A percentile compares a stretch with the other conserved stretches of the same genome.
These are phyloP conservation scores for Diaporthe vexans DNA, from an alignment of 2,329 filamentous ascomycete species.

Conservation along the genomic window DNA sequence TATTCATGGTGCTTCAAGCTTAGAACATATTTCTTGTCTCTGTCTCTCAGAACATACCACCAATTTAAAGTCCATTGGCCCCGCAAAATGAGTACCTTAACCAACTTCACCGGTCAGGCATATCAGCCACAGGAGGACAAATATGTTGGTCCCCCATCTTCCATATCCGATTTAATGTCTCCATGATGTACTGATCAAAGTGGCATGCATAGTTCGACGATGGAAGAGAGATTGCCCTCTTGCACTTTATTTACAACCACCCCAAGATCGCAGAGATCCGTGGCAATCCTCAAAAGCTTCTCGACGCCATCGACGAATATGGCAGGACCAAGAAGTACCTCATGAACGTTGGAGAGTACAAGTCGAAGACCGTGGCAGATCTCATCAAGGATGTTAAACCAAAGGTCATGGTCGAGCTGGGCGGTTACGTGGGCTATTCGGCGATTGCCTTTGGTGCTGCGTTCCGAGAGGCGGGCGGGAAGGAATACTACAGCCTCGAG, in stretches of 20 bases:
- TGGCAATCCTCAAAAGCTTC: conserved; percentile 73
- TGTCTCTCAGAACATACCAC: background rate
- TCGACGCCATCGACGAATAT: conserved; percentile 79
- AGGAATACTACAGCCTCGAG: conserved; percentile 79
- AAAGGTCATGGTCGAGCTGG: conserved; percentile 72
- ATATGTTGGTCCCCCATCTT: conserved; percentile 47
- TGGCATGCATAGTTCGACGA: conserved; percentile 69
- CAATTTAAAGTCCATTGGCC: too few relatives aligned
- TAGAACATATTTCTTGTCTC: background rate
- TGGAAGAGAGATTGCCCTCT: conserved; percentile 80
- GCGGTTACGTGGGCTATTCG: conserved; percentile 87
- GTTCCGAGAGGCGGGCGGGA: conserved; percentile 72
- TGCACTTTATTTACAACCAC: conserved; percentile 77
- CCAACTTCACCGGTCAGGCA: conserved; percentile 54
- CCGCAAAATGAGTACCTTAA: conserved; percentile 37
- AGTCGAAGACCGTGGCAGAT: conserved; percentile 78
- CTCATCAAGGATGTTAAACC: conserved; percentile 74
- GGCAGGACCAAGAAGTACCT: conserved; percentile 73
- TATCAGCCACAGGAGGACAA: conserved; percentile 59
- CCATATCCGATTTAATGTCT: background rate
- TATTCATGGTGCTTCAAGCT: background rate
- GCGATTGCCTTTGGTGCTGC: conserved; percentile 81
- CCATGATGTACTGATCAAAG: background rate
- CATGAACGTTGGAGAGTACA: conserved; percentile 85
- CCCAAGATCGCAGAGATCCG: conserved; percentile 74